Evolutionary conservation across 2,329 filamentous ascomycete species (phyloP).

Genomic region (Botrytis medusae): DNA sequence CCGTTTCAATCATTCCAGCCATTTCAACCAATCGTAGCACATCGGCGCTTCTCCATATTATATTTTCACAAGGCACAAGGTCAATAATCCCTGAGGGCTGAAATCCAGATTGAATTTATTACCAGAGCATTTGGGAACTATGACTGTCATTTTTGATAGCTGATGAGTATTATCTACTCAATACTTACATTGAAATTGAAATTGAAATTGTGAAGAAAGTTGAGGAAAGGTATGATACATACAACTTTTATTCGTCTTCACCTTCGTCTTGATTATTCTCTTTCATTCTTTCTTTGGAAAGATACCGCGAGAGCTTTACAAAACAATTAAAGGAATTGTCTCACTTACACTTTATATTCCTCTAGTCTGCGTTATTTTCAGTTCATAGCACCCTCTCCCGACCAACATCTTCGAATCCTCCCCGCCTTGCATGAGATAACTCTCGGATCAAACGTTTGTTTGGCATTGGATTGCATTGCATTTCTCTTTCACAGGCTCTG

Average conservation of each 20-base stretch:
- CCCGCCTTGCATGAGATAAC: constrained; percentile 38
- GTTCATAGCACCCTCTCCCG: constrained; percentile 8
- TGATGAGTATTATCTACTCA: background rate
- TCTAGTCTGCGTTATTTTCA: constrained; percentile 35
- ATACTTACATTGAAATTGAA: background rate
- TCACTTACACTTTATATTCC: constrained; percentile 6
- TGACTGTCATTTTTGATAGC: constrained; percentile 15
- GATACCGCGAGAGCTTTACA: background rate
- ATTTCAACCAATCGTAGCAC: constrained; percentile 1
- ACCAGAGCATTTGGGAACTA: constrained; percentile 10
- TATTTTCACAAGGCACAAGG: constrained; percentile 6
- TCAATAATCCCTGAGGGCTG: background rate
- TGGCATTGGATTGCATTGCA: constrained; percentile 28
- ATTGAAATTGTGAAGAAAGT: background rate
- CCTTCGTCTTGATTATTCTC: background rate
- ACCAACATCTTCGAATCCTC: constrained; percentile 7
- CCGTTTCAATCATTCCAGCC: background rate
- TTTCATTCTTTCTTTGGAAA: background rate
- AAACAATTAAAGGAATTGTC: background rate
- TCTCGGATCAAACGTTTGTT: constrained; percentile 28
- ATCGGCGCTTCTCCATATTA: constrained; percentile 2
- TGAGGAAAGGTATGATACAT: constrained; percentile 7
- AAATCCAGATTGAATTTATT: constrained; percentile 3
- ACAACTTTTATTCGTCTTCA: background rate
- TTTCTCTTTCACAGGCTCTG: constrained; percentile 30